These are phyloP conservation scores for Elaeagnus macrophylla DNA, from an alignment of 306 rosid genomes.

Conservation along the genomic window DNA sequence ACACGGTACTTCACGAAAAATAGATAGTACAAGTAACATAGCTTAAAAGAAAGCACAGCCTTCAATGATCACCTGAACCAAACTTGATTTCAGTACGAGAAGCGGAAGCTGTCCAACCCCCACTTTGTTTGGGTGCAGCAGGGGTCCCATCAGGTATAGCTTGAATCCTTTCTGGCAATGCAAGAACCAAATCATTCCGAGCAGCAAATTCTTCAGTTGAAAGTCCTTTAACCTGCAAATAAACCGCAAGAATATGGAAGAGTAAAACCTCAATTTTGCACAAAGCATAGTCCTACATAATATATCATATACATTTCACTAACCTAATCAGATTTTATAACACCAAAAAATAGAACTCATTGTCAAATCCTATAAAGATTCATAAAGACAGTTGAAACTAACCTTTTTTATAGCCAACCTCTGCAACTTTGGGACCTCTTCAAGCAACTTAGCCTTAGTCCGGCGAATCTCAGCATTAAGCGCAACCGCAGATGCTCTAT, in stretches of 20 bases:
- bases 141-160: conserved; percentile 95
- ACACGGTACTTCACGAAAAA: not conserved
- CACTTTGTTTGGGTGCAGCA: conserved; percentile 57
- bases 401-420: conserved; percentile 86
- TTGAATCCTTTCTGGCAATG: conserved; percentile 89
- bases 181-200: conserved; percentile 91
- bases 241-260: not conserved
- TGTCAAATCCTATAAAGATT: not conserved
- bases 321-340: not conserved
- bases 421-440: conserved; percentile 96
- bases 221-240: conserved; percentile 74
- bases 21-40: not conserved
- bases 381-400: conserved; percentile 1
- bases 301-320: not conserved
- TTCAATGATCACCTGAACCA: conserved; percentile 57
- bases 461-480: conserved; percentile 98
- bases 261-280: not conserved
- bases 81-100: conserved; percentile 85
- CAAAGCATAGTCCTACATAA: not conserved
- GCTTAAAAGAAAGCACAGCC: not conserved
- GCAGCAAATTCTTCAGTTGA: conserved; percentile 86
- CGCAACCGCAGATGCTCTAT: conserved; percentile 79
- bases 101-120: conserved; percentile 87
- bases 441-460: conserved; percentile 75
- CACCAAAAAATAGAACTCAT: not conserved